Conservation (phyloP, 176 grass and related monocot genomes). For the Carex parvula region DNA sequence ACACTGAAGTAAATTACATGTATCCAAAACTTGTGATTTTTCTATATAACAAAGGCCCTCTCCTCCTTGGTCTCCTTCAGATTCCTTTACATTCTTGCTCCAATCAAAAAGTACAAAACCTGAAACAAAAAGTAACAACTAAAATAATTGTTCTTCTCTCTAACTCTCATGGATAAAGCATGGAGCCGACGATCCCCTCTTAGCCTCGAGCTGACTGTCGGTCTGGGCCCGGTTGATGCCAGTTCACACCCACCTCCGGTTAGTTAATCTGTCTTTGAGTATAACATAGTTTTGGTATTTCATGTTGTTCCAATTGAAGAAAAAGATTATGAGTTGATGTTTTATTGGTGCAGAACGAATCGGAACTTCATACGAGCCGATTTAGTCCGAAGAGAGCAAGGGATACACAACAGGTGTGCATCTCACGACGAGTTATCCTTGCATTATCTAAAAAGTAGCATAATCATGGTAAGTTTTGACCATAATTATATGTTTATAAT, state of each 20-base stretch:
- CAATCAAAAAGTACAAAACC: not conserved
- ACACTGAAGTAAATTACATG: not conserved
- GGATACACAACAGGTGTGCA: constrained; percentile 34
- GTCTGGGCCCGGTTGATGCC: constrained; percentile 6
- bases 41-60: not conserved
- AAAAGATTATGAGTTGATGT: not conserved
- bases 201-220: constrained; percentile 65
- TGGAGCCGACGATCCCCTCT: constrained; percentile 25
- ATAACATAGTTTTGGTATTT: not conserved
- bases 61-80: not conserved
- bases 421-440: not conserved
- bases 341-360: not conserved
- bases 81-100: not conserved
- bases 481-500: not conserved
- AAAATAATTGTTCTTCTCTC: not conserved
- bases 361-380: not conserved
- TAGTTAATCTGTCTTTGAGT: not conserved
- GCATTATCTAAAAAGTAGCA: not conserved
- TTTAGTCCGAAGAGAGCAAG: not conserved
- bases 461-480: not conserved
- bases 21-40: not conserved
- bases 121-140: not conserved
- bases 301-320: not conserved
- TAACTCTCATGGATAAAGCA: constrained; percentile 36
- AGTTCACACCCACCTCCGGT: constrained; percentile 1